Percentiles rank a stretch among this genome's conserved stretches.
These are phyloP conservation scores for Penicillium sp. DNA, from an alignment of 2,329 filamentous ascomycete genomes.

Conservation along the genomic window DNA sequence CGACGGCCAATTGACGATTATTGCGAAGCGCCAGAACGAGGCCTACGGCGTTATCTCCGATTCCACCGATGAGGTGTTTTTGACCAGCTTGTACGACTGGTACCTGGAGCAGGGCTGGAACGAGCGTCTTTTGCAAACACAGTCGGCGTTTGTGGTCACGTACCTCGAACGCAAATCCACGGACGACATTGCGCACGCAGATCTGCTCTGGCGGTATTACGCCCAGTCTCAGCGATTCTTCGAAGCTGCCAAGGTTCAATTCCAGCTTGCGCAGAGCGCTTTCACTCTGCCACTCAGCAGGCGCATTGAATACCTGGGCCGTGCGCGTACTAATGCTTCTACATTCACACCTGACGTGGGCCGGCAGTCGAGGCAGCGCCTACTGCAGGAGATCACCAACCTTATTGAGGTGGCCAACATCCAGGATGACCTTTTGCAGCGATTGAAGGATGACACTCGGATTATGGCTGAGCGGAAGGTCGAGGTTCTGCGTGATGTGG, in stretches of 20 bases:
- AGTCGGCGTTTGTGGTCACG: constrained; percentile 77
- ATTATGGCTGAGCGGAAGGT: constrained; percentile 59
- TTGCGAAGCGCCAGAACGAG: constrained; percentile 74
- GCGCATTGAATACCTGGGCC: constrained; percentile 81
- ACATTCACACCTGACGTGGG: constrained; percentile 72
- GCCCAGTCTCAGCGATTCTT: constrained; percentile 78
- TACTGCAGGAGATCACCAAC: constrained; percentile 78
- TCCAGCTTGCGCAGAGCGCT: constrained; percentile 73
- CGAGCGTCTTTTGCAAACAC: constrained; percentile 76
- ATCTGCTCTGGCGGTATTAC: constrained; percentile 89
- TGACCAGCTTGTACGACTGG: constrained; percentile 97
- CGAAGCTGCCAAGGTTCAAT: constrained; percentile 81
- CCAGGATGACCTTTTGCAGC: constrained; percentile 82
- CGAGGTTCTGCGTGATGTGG: constrained; percentile 62
- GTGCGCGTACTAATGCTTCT: constrained; percentile 87
- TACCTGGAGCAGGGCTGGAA: constrained; percentile 81
- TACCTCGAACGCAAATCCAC: constrained; percentile 75
- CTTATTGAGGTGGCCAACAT: constrained; percentile 90
- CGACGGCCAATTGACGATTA: constrained; percentile 71
- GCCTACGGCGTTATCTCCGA: constrained; percentile 85
- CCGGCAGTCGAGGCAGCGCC: constrained; percentile 73
- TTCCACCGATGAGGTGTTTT: constrained; percentile 88
- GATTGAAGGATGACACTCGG: constrained; percentile 67
- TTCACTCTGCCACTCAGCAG: constrained; percentile 75
- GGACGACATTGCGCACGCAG: constrained; percentile 70